Conservation (phyloP, 2,329 filamentous ascomycete genomes). For the Scedosporium boydii region DNA sequence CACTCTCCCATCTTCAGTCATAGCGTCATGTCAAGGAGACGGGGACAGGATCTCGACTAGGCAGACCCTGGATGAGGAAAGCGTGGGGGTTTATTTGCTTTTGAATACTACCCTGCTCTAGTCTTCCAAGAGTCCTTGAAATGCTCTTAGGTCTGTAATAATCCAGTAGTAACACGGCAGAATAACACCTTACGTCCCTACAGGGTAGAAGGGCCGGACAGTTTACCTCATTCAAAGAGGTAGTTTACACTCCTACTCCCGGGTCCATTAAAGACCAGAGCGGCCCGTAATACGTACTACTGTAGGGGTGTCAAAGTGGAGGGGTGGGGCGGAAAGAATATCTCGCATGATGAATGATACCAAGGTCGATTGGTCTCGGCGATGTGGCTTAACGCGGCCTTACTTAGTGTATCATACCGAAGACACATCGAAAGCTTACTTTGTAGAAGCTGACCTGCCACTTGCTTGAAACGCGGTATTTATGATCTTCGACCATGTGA, state of each 20-base stretch:
- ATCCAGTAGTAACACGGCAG: neutral
- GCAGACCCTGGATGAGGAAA: neutral
- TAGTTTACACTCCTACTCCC: no score
- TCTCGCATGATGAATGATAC: neutral
- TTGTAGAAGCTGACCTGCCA: no score
- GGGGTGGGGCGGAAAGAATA: neutral
- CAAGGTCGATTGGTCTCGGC: neutral
- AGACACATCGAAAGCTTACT: no score
- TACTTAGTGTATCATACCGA: neutral
- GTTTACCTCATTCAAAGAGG: neutral
- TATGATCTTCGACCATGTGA: no score
- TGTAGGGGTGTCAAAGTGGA: neutral
- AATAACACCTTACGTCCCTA: neutral
- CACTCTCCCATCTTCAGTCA: neutral
- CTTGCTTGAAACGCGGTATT: no score
- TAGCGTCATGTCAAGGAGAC: neutral
- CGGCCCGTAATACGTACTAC: neutral
- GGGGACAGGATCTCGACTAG: neutral
- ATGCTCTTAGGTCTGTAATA: no score
- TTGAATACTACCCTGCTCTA: neutral
- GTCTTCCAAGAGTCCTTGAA: neutral
- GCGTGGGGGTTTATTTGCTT: neutral
- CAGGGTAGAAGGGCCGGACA: neutral
- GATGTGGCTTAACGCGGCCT: neutral
- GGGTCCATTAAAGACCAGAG: neutral